Base-by-base conservation (phyloP, 2,329 filamentous ascomycete genomes). In the Aspergillus aculeatus region DNA sequence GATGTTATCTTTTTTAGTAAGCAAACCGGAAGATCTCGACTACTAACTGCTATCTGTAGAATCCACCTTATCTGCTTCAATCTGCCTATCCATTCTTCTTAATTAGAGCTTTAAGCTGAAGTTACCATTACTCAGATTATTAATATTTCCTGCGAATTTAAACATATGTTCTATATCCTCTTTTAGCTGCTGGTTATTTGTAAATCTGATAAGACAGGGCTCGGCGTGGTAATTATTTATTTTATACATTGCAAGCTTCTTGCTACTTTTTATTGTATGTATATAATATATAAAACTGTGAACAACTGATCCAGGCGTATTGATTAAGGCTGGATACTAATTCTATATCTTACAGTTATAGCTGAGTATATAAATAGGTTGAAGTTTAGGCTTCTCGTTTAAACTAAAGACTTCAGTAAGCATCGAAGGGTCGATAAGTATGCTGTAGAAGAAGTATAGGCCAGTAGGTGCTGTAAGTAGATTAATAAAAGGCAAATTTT, bases 361-460 rank as follows among this genome's bases (percentile, higher is more conserved):
- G 6, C 70, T 69, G 14, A n/a, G 55, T 11, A 72, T 60, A n/a
- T 14, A 57, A 5, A 68, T 69, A 1, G 65, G 64, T 10, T 65
- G 64, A 4, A 71, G 62, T 11, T 62, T 12, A 4, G 64, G 65
- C 23, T 59, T 47, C 2, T 57, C 48, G 19, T 67, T 60, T n/a
- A 73, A 44, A 4, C 56, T 47, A 16, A 71, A 61, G 26, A 70
- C 50, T n/a, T 70, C 60, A 19, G 49, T 31, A n/a, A 72, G 58
- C 60, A 72, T 69, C 1, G 56, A 50, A 0, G 71, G 67, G 38
- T 77, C 69, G 12, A 66, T 62, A 16, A 77, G 60, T 1, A 73
- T 73, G 32, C 73, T 73, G 56, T 78, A 76, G 64, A 78, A 74
- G 63, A 77, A 77, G 57, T 73, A 77, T 16, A 14, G 6, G 2